Base-by-base conservation (phyloP, 179 eudicot genomes). In the Pouteria campechiana region DNA sequence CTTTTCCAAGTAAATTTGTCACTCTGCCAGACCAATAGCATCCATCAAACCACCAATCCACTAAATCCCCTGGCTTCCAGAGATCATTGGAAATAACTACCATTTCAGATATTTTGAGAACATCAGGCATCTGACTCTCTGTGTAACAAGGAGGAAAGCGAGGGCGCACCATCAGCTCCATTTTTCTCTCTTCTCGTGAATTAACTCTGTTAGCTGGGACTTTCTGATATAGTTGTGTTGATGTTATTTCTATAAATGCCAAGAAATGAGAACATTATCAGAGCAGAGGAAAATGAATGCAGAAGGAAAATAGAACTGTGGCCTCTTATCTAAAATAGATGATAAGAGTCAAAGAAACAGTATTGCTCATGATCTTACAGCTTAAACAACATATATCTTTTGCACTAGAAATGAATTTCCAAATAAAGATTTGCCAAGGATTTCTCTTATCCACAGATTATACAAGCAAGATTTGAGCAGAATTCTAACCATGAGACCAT, bases 11-110 rank as follows among this genome's bases (percentile, higher is more conserved):
- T 27, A 86, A 35, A 52, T 79, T 49, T 55, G 70, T 72, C 22
- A 90, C 37, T 33, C 47, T 70, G 41, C 87, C 93, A 7, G 76
- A 69, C 98, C 98, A 90, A 49, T 52, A 82, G 64, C 81, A 73
- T 33, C 57, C 73, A 41, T 64, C 77, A 29, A 29, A n/a, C 28
- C 22, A 60, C 94, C 90, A 76, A 55, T 90, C 98, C 32, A 81
- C 95, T 60, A 73, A 36, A 65, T 86, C 90, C 20, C 90, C 94
- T 27, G 74, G 79, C 55, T 68, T 76, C 94, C 96, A 81, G 30
- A 10, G 48, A 54, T 75, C 70, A 62, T 64, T 52, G 31, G 60
- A 48, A 24, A 72, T 72, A 47, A 86, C 78, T 14, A 60, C 38
- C 4, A 52, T 68, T 57, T 81, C 90, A 42, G 78, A 58, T 41